Base-by-base conservation (phyloP, 1,139 yeast species). In the Saccharomyces uvarum region DNA sequence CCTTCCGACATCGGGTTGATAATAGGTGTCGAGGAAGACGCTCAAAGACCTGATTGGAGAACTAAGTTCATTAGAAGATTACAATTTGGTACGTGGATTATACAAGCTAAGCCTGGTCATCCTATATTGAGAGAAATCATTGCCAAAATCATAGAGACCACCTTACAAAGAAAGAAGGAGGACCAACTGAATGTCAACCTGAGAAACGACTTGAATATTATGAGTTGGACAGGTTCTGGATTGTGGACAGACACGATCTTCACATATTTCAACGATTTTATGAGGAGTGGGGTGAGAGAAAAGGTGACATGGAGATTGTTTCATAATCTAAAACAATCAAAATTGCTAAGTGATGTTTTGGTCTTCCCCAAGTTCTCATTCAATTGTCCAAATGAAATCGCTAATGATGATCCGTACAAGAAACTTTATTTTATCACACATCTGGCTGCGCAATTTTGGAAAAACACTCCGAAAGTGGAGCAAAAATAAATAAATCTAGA, bases 361-460 rank as follows among this genome's bases (percentile, higher is more conserved):
- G 85, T 93, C 2, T 77, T 91, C 65, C 99, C 99, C 26, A 80
- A 85, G 59, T 84, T 89, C 14, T 80, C 93, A 48, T 91, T 91
- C 74, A 64, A 63, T 49, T 69, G 71, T 2, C 72, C 73, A 47
- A 51, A 55, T 11, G 55, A 50, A 2, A 54, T 62, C 19, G 54
- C 54, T 8, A 62, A 60, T 14, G 60, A 59, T 47, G 70, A 69
- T 53, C 57, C 60, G 26, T 49, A 57, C 26, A 66, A 62, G 50
- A 54, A 63, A 2, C 54, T 61, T 9, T 68, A 67, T 50, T 68
- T 66, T 47, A 61, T 63, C 16, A 56, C 62, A 8, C 73, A 69
- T 55, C 59, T 61, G 26, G 60, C 61, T 6, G 61, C 61, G 52
- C 67, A 65, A 51, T 65, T 68, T 49, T 69, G 73, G 73, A 68